phyloP scores from a whole-genome alignment of 306 rosid species.

The Quercus suber region DNA sequence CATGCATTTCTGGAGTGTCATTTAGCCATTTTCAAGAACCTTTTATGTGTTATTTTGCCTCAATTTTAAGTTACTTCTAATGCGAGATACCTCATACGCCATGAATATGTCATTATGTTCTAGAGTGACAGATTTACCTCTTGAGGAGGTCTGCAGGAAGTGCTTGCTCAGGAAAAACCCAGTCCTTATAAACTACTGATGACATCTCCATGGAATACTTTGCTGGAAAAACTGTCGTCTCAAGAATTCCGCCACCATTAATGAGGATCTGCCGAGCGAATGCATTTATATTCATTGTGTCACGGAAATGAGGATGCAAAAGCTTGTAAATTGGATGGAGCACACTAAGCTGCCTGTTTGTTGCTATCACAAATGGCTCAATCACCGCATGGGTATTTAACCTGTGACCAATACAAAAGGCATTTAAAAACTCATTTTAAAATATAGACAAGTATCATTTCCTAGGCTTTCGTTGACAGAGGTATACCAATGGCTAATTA shows the following conservation, averaged over 20 bases:
- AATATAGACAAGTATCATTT: not conserved
- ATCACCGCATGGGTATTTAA: slow-evolving; percentile 73
- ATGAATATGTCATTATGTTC: not conserved
- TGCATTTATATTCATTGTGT: slow-evolving; percentile 83
- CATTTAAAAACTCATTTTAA: not conserved
- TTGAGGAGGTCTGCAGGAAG: slow-evolving; percentile 68
- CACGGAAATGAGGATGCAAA: slow-evolving; percentile 72
- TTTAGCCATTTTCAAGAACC: not conserved
- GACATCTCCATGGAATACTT: slow-evolving; percentile 73
- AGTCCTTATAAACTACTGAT: slow-evolving; percentile 58
- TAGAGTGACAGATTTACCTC: slow-evolving; percentile 45
- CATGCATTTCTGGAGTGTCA: not conserved
- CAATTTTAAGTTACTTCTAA: not conserved
- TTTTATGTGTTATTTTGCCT: not conserved
- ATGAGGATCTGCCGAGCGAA: slow-evolving; percentile 61
- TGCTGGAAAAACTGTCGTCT: slow-evolving; percentile 52
- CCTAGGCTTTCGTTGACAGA: not conserved
- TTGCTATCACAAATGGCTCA: slow-evolving; percentile 81
- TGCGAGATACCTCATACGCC: not conserved
- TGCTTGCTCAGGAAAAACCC: slow-evolving; percentile 76
- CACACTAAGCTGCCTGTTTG: slow-evolving; percentile 73
- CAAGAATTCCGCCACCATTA: slow-evolving; percentile 66
- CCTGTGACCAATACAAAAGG: slow-evolving; percentile 35
- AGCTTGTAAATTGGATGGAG: slow-evolving; percentile 80
- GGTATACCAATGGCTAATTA: slow-evolving; percentile 71